Evolutionary conservation across 495 filamentous ascomycete genomes (phyloP).

Genomic region (Penicillium lividum): DNA sequence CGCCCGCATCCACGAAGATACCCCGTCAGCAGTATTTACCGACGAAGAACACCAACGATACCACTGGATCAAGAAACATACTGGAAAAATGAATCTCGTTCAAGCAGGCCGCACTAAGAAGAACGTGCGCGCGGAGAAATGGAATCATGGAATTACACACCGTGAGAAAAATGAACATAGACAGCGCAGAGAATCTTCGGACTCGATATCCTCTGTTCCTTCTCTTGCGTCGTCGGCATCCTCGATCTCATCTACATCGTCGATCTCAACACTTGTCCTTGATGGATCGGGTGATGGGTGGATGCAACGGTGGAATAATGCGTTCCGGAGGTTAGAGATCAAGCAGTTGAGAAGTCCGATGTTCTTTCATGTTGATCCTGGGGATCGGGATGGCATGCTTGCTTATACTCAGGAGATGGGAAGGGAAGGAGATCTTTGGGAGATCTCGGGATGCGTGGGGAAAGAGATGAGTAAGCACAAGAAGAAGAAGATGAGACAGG

Average conservation of each 20-base stretch:
- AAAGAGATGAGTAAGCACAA: conserved; percentile 66
- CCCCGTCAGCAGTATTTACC: conserved; percentile 64
- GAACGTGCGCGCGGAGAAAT: conserved; percentile 35
- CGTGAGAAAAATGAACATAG: conserved; percentile 18
- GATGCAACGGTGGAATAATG: conserved; percentile 58
- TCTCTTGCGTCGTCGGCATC: conserved; percentile 14
- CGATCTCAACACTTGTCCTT: conserved; percentile 45
- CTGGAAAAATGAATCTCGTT: conserved; percentile 45
- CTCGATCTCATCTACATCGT: conserved; percentile 27
- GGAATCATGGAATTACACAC: conserved; percentile 21
- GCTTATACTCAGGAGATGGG: conserved; percentile 57
- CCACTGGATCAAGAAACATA: conserved; percentile 62
- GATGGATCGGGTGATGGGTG: conserved; percentile 54
- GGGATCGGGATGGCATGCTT: conserved; percentile 62
- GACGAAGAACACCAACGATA: conserved; percentile 66
- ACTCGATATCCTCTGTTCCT: conserved; percentile 26
- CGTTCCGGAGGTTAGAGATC: conserved; percentile 58
- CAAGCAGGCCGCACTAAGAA: conserved; percentile 31
- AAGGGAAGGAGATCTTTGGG: conserved; percentile 51
- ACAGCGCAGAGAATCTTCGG: conserved; percentile 25
- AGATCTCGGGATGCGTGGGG: conserved; percentile 61
- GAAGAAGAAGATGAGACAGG: conserved; percentile 55
- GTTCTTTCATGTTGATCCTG: conserved; percentile 67
- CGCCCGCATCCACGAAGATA: conserved; percentile 58
- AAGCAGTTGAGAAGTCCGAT: conserved; percentile 63